phyloP scores from a whole-genome alignment of 306 rosid genomes.

The Dalbergia cochinchinensis region DNA sequence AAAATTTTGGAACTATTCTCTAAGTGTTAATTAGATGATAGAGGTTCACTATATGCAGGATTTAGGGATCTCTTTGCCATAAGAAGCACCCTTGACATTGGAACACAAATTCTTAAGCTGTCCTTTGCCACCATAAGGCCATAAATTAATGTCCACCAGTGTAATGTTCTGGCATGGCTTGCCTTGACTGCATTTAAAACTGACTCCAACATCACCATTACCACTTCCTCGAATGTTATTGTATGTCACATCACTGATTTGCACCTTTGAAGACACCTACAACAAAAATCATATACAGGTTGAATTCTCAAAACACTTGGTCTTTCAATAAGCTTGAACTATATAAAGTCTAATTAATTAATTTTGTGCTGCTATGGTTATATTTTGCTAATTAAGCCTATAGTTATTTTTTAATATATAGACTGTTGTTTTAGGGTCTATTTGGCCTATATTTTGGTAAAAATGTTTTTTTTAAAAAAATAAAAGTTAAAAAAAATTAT shows the following conservation, averaged over 20 bases:
- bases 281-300: background rate
- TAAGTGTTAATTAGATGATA: background rate
- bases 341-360: background rate
- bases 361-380: too few relatives aligned
- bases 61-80: conserved; percentile 63
- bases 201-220: conserved; percentile 46
- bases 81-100: conserved; percentile 51
- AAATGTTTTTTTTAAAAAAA: too few relatives aligned
- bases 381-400: too few relatives aligned
- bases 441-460: too few relatives aligned
- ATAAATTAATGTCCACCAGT: conserved; percentile 51
- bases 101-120: conserved; percentile 34
- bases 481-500: too few relatives aligned
- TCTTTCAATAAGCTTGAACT: background rate
- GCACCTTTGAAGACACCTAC: conserved; percentile 57
- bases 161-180: conserved; percentile 61
- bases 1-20: too few relatives aligned
- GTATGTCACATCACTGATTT: conserved; percentile 63
- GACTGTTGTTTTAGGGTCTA: too few relatives aligned
- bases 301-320: too few relatives aligned
- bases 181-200: conserved; percentile 56
- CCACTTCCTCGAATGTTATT: conserved; percentile 65
- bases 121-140: background rate
- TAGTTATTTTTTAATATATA: too few relatives aligned
- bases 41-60: conserved; percentile 46